Evolutionary conservation across 192 early-diverging fungal genomes (phyloP).

Genomic region (Thamnidium elegans): DNA sequence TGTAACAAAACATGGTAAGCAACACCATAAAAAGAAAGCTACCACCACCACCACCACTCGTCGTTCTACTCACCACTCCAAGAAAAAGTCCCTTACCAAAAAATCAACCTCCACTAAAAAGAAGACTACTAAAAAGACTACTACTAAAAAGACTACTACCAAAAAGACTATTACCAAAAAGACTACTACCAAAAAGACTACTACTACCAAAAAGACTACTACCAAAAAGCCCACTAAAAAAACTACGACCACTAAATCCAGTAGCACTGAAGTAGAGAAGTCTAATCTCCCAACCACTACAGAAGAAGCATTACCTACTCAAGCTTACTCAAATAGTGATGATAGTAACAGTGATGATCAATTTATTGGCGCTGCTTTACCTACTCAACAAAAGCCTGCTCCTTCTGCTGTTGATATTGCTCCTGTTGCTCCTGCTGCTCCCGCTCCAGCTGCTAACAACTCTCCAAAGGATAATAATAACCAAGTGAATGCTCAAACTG

Average conservation of each 20-base stretch:
- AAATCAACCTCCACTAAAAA: not conserved
- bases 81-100: constrained; percentile 6
- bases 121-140: not conserved
- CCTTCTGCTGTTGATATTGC: not conserved
- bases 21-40: not conserved
- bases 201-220: not conserved
- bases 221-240: constrained; percentile 3
- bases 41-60: too few relatives aligned
- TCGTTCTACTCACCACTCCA: not conserved
- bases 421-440: not conserved
- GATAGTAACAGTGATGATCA: not conserved
- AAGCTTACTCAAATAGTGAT: not conserved
- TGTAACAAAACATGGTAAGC: not conserved
- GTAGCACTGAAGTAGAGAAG: not conserved
- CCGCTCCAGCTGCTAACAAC: not conserved
- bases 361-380: not conserved
- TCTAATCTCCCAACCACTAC: not conserved
- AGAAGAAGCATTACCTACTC: not conserved
- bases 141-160: not conserved
- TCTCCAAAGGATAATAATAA: not conserved
- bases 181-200: not conserved
- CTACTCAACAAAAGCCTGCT: not conserved
- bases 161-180: constrained; percentile 9
- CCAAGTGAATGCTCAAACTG: constrained; percentile 17
- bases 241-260: not conserved